Base-by-base conservation (phyloP, 768 basidiomycete species). In the Fistulinella prunicolor region DNA sequence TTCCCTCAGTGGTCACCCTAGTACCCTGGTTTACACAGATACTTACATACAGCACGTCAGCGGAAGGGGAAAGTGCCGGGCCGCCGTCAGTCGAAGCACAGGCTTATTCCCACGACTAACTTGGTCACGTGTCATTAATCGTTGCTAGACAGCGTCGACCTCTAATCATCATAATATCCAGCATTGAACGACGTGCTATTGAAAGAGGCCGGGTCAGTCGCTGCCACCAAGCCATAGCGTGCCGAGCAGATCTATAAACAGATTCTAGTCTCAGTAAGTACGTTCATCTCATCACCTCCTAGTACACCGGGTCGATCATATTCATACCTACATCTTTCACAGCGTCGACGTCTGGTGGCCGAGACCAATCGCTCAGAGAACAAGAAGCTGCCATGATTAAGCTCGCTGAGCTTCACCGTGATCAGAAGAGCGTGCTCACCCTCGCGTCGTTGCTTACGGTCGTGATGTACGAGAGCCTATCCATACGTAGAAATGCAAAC, bases 331-430 rank as follows among this genome's bases (percentile, higher is more conserved):
- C n/a, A 39, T 29, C 28, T 21, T 37, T 35, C 13, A 3, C 44
- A 67, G 67, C 65, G 4, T 62, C 69, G 16, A 61, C n/a, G n/a
- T n/a, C 60, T 43, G 58, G 60, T 22, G 78, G 80, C 28, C 71
- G 72, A 50, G 79, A 86, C 13, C 78, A 82, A 54, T 73, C 68
- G 16, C 71, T 94, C 8, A 70, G 86, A 30, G 83, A 92, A 58
- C 93, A 97, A 67, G 94, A 96, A 64, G 71, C 74, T 0, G 92
- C 94, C 3, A 73, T 97, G 44, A 74, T 92, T n/a, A 87, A 86
- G 62, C 83, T 98, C 2, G 94, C 90, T 1, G 83, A 87, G 63
- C 76, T 94, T 9, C 90, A 95, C 65, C 77, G 89, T 40, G 89
- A 94, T 66, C 80, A 90, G 64, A 83, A 81, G 92, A 93, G 43